These are phyloP conservation scores for Sclerotinia borealis DNA, from an alignment of 2,329 filamentous ascomycete genomes.

Conservation along the genomic window DNA sequence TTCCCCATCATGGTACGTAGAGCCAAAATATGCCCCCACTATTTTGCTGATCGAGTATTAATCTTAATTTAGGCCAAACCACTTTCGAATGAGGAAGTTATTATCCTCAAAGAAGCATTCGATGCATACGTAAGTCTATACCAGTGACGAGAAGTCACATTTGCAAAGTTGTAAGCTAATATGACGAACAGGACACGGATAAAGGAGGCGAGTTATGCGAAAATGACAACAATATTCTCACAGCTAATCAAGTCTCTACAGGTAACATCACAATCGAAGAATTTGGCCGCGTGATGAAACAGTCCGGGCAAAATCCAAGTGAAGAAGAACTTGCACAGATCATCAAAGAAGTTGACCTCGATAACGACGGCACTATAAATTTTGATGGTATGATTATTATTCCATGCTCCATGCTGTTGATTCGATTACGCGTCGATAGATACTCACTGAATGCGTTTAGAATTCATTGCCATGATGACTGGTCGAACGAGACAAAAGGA, in stretches of 20 bases:
- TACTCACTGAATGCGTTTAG: slow-evolving; percentile 21
- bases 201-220: slow-evolving; percentile 4
- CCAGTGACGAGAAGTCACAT: too few species aligned
- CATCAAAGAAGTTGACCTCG: slow-evolving; percentile 60
- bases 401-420: neutral
- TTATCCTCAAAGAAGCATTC: slow-evolving; percentile 11
- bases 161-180: neutral
- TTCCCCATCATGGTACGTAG: neutral
- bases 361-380: slow-evolving; percentile 60
- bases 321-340: slow-evolving; percentile 53
- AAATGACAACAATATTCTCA: neutral
- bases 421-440: neutral
- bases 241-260: neutral
- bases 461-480: slow-evolving; percentile 40
- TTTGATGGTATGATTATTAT: slow-evolving; percentile 45
- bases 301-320: slow-evolving; percentile 4
- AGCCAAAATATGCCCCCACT: accelerated
- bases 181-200: slow-evolving; percentile 7
- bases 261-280: slow-evolving; percentile 14
- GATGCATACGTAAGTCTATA: slow-evolving; percentile 10
- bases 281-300: slow-evolving; percentile 14
- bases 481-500: slow-evolving; percentile 29
- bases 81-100: slow-evolving; percentile 8
- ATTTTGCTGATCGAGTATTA: neutral
- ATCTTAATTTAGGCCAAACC: slow-evolving; percentile 7